Evolutionary conservation across 345 rosid genomes (phyloP).

Genomic region (Erucastrum elatum): DNA sequence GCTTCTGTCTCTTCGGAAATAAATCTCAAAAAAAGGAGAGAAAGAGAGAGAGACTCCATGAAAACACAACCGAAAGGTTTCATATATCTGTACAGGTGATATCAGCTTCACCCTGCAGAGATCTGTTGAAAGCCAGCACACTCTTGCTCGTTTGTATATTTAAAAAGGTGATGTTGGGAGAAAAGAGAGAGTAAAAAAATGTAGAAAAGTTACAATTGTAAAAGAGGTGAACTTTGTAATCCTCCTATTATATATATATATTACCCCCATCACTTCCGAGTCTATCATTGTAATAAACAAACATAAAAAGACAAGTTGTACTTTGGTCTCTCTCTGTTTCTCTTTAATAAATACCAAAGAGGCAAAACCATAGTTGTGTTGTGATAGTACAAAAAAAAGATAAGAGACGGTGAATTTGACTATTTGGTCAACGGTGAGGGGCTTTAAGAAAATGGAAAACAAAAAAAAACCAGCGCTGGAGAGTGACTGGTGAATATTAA

Average conservation of each 20-base stretch:
- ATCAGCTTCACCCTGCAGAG: slow-evolving; percentile 21
- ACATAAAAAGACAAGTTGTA: too few relatives aligned
- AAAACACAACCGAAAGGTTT: slow-evolving; percentile 9
- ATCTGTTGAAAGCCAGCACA: not conserved
- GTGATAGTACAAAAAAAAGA: too few relatives aligned
- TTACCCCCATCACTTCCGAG: too few relatives aligned
- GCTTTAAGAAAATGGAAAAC: too few relatives aligned
- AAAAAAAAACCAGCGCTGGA: too few relatives aligned
- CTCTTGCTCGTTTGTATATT: slow-evolving; percentile 10
- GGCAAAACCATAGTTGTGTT: too few relatives aligned
- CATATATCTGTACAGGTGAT: slow-evolving; percentile 15
- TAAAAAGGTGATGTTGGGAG: slow-evolving; percentile 18
- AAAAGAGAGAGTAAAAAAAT: slow-evolving; percentile 8
- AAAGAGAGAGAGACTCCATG: slow-evolving; percentile 14
- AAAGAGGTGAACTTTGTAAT: slow-evolving; percentile 4
- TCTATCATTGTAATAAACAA: too few relatives aligned
- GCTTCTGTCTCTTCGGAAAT: slow-evolving; percentile 62
- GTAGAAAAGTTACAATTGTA: slow-evolving; percentile 27
- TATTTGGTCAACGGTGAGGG: too few relatives aligned
- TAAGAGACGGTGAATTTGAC: too few relatives aligned
- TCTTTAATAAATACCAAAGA: too few relatives aligned
- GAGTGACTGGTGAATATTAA: too few relatives aligned
- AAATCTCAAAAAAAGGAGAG: slow-evolving; percentile 39
- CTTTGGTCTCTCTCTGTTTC: too few relatives aligned
- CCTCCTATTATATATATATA: not conserved